These are phyloP conservation scores for Lachancea kluyveri DNA, from an alignment of 805 yeast species.

Conservation along the genomic window DNA sequence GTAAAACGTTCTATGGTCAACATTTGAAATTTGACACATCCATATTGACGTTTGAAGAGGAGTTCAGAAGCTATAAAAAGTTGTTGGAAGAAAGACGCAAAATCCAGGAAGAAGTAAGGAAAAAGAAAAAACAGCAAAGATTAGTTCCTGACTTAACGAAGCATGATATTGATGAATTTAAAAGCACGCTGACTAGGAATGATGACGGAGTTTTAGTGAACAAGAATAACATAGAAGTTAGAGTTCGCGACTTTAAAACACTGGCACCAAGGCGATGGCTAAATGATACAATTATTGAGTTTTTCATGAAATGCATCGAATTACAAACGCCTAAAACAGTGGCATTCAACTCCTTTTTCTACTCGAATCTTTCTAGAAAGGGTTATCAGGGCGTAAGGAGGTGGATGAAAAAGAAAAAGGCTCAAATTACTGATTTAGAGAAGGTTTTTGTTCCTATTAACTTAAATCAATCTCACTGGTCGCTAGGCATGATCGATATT, in stretches of 20 bases:
- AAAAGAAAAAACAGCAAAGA: conserved; percentile 15
- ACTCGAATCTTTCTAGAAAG: conserved; percentile 56
- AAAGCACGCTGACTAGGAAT: conserved; percentile 25
- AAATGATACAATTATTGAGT: conserved; percentile 86
- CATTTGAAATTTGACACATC: conserved; percentile 24
- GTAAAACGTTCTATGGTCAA: conserved; percentile 8
- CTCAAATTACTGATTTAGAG: conserved; percentile 57
- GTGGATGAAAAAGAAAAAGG: conserved; percentile 78
- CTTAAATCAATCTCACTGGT: conserved; percentile 83
- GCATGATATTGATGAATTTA: conserved; percentile 21
- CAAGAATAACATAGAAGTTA: conserved; percentile 49
- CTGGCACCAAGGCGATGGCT: conserved; percentile 73
- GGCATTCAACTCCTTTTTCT: conserved; percentile 86
- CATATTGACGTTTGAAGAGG: conserved; percentile 27
- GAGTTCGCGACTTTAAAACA: conserved; percentile 62
- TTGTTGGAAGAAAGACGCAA: conserved; percentile 38
- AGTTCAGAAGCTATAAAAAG: conserved; percentile 39
- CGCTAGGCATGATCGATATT: conserved; percentile 72
- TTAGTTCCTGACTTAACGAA: conserved; percentile 24
- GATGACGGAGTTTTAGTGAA: conserved; percentile 23
- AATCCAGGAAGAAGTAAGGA: conserved; percentile 29
- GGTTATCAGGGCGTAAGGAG: conserved; percentile 79
- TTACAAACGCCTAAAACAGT: conserved; percentile 38
- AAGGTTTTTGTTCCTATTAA: conserved; percentile 82
- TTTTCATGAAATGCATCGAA: conserved; percentile 46